Percentiles rank a stretch among this genome's conserved stretches.
These are phyloP conservation scores for Musa schizocarpa DNA, from an alignment of 176 grass and related monocot genomes.

Conservation along the genomic window DNA sequence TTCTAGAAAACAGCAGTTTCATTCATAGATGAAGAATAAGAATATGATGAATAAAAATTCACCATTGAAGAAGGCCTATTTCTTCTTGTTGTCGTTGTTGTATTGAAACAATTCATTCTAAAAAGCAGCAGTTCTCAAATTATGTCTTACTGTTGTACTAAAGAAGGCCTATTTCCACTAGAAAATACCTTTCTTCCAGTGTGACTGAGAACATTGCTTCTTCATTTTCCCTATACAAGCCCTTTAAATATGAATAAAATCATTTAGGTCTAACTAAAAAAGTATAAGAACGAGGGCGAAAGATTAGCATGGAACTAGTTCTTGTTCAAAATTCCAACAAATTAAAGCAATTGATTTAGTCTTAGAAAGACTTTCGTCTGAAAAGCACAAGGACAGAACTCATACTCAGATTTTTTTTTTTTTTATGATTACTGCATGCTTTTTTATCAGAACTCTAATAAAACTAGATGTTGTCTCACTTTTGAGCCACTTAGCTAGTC, in stretches of 20 bases:
- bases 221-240: too few species aligned
- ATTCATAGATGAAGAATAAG: not conserved
- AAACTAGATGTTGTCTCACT: not conserved
- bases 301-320: not conserved
- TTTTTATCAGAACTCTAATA: not conserved
- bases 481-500: not conserved
- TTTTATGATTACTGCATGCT: not conserved
- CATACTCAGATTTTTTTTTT: not conserved
- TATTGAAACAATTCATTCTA: too few species aligned
- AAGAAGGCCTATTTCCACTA: not conserved
- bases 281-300: not conserved
- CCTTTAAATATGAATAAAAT: too few species aligned
- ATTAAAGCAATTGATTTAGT: too few species aligned
- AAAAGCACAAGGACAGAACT: not conserved
- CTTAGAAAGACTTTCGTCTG: too few species aligned
- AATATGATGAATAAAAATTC: not conserved
- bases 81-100: not conserved
- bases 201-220: not conserved
- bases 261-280: too few species aligned
- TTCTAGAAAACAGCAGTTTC: not conserved
- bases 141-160: too few species aligned
- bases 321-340: too few species aligned
- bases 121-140: too few species aligned
- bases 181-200: not conserved
- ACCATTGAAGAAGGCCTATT: not conserved